Conservation (phyloP, 1,284 basidiomycete genomes). For the Irpex lacteus region DNA sequence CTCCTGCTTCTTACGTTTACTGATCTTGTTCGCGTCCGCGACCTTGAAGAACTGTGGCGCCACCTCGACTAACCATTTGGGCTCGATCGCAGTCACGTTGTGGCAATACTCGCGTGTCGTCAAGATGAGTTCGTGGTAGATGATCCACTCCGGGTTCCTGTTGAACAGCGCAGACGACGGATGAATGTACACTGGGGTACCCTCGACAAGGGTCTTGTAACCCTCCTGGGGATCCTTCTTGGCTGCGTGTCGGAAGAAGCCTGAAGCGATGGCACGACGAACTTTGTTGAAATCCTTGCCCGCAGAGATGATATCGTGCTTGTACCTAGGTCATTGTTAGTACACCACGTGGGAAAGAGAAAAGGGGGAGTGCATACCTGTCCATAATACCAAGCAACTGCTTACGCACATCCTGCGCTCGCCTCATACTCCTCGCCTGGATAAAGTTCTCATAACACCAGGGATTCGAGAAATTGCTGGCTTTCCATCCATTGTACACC, state of each 20-base stretch:
- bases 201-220: slow-evolving; percentile 98
- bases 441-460: slow-evolving; percentile 99
- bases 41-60: slow-evolving; percentile 98
- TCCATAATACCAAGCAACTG: slow-evolving; percentile 99
- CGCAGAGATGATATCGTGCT: slow-evolving; percentile 91
- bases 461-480: slow-evolving; percentile 91
- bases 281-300: slow-evolving; percentile 93
- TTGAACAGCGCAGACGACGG: slow-evolving; percentile 98
- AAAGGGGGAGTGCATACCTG: slow-evolving; percentile 48
- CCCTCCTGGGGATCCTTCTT: slow-evolving; percentile 95
- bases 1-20: slow-evolving; percentile 95
- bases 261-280: slow-evolving; percentile 94
- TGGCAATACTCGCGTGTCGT: slow-evolving; percentile 92
- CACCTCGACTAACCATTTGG: slow-evolving; percentile 98
- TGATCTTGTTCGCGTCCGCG: slow-evolving; percentile 94
- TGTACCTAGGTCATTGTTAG: slow-evolving; percentile 57
- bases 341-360: slow-evolving; percentile 1
- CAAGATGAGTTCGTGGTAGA: slow-evolving; percentile 76
- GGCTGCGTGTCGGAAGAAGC: slow-evolving; percentile 94
- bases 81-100: slow-evolving; percentile 94
- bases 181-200: slow-evolving; percentile 97
- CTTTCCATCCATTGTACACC: slow-evolving; percentile 99
- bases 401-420: slow-evolving; percentile 98
- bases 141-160: slow-evolving; percentile 78
- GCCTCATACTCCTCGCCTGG: slow-evolving; percentile 93